Evolutionary conservation across 2,329 filamentous ascomycete genomes (phyloP).

Genomic region (Metarhizium rileyi): DNA sequence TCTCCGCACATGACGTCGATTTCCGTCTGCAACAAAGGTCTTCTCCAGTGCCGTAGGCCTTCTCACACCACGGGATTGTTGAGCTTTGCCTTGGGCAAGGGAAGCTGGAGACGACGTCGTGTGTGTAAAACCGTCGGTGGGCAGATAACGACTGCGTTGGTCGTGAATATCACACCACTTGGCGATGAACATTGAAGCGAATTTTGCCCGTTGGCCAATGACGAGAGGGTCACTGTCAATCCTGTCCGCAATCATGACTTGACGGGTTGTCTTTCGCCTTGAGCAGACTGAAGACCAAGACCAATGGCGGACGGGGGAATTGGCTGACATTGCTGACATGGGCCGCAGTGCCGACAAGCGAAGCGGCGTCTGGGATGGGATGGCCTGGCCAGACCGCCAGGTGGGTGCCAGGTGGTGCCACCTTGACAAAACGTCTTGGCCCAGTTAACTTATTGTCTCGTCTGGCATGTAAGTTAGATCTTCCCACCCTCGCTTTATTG

Average conservation of each 20-base stretch:
- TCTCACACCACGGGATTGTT: not conserved
- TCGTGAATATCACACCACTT: slow-evolving; percentile 5
- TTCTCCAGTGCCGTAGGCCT: not conserved
- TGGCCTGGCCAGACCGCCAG: not conserved
- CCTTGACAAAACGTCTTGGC: too few species aligned
- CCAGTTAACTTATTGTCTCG: too few species aligned
- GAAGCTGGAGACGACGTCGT: not conserved
- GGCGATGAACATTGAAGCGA: not conserved
- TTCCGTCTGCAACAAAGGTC: not conserved
- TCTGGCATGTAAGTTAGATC: too few species aligned
- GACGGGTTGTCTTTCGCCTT: too few species aligned
- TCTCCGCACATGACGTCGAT: not conserved
- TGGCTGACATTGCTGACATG: too few species aligned
- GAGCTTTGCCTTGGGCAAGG: not conserved
- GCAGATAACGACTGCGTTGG: slow-evolving; percentile 1
- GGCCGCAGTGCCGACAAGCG: too few species aligned
- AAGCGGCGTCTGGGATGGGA: not conserved
- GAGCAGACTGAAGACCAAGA: not conserved
- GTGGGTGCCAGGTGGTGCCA: not conserved
- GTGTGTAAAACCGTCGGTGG: not conserved
- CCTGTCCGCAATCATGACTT: not conserved
- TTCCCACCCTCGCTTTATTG: not conserved
- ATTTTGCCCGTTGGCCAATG: not conserved
- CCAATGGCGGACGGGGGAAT: not conserved
- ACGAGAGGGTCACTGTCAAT: not conserved